A percentile compares a stretch with the other conserved stretches of the same genome.
phyloP scores from a whole-genome alignment of 371 early-diverging fungal species.

The Smittium culicis region DNA sequence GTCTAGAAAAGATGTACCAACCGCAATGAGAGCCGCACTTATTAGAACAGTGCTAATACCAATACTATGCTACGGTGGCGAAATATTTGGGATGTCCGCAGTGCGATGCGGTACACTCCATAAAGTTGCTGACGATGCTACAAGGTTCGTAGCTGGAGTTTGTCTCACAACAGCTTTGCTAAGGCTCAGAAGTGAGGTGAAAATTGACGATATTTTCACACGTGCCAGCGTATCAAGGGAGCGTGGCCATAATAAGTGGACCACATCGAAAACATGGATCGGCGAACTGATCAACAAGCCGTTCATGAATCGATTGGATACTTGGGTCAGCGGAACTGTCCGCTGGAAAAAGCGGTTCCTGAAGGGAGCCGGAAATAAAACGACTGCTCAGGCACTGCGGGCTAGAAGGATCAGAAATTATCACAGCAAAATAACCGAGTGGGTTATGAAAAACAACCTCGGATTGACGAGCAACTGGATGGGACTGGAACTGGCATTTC shows the following conservation, averaged over 20 bases:
- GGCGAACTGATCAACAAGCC: background rate
- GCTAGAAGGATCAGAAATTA: background rate
- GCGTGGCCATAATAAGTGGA: background rate
- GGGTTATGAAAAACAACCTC: background rate
- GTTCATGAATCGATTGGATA: background rate
- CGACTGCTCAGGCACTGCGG: background rate
- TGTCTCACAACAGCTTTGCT: background rate
- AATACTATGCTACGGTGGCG: background rate
- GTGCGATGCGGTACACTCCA: background rate
- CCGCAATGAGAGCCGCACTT: background rate
- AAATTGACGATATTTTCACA: background rate
- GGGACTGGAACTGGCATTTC: background rate
- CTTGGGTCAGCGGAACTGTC: background rate
- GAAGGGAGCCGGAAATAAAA: background rate
- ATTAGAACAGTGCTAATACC: background rate
- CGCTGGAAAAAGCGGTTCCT: background rate
- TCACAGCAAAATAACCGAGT: background rate
- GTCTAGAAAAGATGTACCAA: background rate
- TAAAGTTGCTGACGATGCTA: background rate
- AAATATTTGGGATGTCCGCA: background rate
- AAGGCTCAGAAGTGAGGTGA: background rate
- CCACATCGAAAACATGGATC: background rate
- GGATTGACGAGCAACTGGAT: background rate
- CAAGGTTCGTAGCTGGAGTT: background rate
- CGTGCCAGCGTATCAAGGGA: background rate